Base-by-base conservation (phyloP, 805 yeast species). In the Candida maesae region DNA sequence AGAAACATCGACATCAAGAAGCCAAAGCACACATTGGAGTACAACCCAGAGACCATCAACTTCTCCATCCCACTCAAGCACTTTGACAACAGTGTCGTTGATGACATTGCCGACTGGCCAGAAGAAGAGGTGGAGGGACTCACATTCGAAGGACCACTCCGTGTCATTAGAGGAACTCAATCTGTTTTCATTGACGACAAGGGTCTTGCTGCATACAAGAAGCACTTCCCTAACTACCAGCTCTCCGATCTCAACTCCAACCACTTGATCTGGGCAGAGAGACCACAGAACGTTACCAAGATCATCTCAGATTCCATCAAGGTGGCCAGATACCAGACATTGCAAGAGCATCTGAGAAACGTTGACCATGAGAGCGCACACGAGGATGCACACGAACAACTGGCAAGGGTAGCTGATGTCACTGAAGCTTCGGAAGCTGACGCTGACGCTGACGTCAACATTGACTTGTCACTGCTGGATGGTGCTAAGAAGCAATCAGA, bases 211-310 rank as follows among this genome's bases (percentile, higher is more conserved):
- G 56, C 55, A 5, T 58, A 56, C 19, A 30, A 45, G 5, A 37
- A 52, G 13, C 53, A 50, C 34, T 62, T 58, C 49, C 66, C 66
- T 31, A 49, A 55, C 34, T 36, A 55, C 39, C 38, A 47, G 6
- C 31, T 60, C 16, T 35, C 47, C 3, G 49, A 49, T 12, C 39
- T 62, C 41, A 55, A 59, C 42, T 51, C 63, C 9, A 49, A 55
- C 21, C 65, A 61, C 41, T 66, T 72, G 64, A 47, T 71, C 7
- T 65, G 67, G 16, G 59, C 64, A 17, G 74, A 70, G 41, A 58
- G 59, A 48, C 73, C 73, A 11, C 32, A 35, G 13, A 54, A 56
- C 35, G 58, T 49, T 16, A 52, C 52, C 4, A 44, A 43, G 33
- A 35, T 48, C 29, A 35, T 47, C 36, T 43, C 51, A 34, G 58